Evolutionary conservation across 371 early-diverging fungal genomes (phyloP), one percentile per base, ranked within the genome.

Genomic region (Mucor lusitanicus): DNA sequence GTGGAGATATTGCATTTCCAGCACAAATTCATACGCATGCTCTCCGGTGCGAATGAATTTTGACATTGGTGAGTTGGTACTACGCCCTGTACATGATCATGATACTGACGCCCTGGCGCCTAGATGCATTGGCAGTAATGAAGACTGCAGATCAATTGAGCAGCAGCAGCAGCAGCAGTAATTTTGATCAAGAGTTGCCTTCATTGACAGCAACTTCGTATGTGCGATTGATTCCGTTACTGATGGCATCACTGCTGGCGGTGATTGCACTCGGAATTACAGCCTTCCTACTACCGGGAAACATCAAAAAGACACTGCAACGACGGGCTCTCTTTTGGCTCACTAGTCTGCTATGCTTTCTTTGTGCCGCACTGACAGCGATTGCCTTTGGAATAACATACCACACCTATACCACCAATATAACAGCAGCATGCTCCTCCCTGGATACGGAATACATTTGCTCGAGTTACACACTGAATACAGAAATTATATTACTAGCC

Each of bases 1-100:
- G 53, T 70, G 71, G 71, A 33, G 50, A 15, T 61, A 66, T 19
- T 70, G 71, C 35, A 30, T 57, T 25, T 62, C 25, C n/a, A 21
- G 1, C n/a, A 50, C 25, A 6, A 21, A 33, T 30, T 23, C 40
- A 1, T 19, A 35, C 30, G 15, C 15, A 46, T 70, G 71, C 21
- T 70, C 71, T 8, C 37, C 59, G 7, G 37, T 62, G 12, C 35
- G 33, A 35, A 65, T 70, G 53, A 59, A 66, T 23, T 65, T 48
- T 61, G 44, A 62, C 39, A 56, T 66, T 48, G 71, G 71, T 66
- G 59, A 62, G 13, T 21, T 50, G 25, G 6, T 23, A 30, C 21
- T 25, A 50, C 50, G 11, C 12, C 3, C 12, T 25, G 25, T 25
- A 37, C 11, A 11, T 50, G 50, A 50, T 23, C 13, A 12, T 50